Percentiles rank a stretch among this genome's conserved stretches.
Conservation (phyloP, 1,284 basidiomycete species). For the Marasmius oreades region DNA sequence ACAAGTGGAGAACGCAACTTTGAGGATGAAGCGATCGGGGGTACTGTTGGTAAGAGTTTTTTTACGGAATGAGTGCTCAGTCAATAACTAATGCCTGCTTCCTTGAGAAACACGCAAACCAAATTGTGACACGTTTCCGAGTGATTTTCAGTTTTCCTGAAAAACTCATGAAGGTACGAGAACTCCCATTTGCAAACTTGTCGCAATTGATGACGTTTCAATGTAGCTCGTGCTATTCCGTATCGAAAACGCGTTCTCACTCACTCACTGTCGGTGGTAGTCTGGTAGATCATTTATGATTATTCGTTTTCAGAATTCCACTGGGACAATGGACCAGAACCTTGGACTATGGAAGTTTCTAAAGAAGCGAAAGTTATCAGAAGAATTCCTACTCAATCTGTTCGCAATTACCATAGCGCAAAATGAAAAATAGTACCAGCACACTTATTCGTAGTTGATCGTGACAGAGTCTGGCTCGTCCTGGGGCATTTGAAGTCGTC, state of each 20-base stretch:
- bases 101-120: background rate
- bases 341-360: too few species aligned
- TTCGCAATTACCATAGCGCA: too few species aligned
- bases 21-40: background rate
- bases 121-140: constrained; percentile 5
- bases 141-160: constrained; percentile 9
- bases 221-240: constrained; percentile 7
- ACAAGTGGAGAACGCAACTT: background rate
- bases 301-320: too few species aligned
- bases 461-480: too few species aligned
- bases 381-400: too few species aligned
- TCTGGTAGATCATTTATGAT: too few species aligned
- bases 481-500: too few species aligned
- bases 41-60: constrained; percentile 4
- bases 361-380: too few species aligned
- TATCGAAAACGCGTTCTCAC: constrained; percentile 7
- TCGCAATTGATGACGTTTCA: background rate
- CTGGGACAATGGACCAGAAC: too few species aligned
- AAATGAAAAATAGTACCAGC: too few species aligned
- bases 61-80: background rate
- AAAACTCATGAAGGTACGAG: constrained; percentile 10
- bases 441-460: too few species aligned
- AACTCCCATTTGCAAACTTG: background rate
- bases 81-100: background rate
- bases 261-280: constrained; percentile 1